Evolutionary conservation across 2,329 filamentous ascomycete genomes (phyloP), one percentile per base, ranked within the genome.

Genomic region (Lojkania enalia): DNA sequence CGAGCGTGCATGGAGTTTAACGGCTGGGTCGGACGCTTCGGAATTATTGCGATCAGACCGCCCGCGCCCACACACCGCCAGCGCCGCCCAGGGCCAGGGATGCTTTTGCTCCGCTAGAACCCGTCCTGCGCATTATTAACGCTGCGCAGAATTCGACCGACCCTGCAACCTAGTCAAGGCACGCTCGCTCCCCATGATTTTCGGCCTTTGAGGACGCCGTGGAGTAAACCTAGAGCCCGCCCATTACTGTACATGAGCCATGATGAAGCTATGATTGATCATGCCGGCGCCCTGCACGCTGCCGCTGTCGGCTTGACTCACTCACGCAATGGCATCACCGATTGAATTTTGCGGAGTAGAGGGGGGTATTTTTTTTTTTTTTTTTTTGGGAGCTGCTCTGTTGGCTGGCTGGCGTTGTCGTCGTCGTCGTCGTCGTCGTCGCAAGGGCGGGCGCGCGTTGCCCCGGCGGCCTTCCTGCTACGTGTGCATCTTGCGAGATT

Each of bases 401-500:
- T n/a, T n/a, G n/a, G n/a, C n/a, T n/a, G n/a, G n/a, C n/a, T n/a
- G n/a, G n/a, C n/a, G n/a, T n/a, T n/a, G n/a, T n/a, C n/a, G n/a
- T n/a, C n/a, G n/a, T n/a, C n/a, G n/a, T n/a, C n/a, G n/a, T n/a
- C n/a, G n/a, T n/a, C n/a, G n/a, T n/a, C n/a, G n/a, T n/a, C n/a
- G n/a, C n/a, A n/a, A n/a, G n/a, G n/a, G n/a, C n/a, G n/a, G 30
- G n/a, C 23, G 23, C 23, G 23, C 7, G 23, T 27, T 7, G 23
- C 7, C n/a, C 23, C n/a, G 23, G 23, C 23, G n/a, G 23, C 23
- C 23, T 27, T 7, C 23, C 7, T 7, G 23, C n/a, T 27, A 33
- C 30, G 30, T 33, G 30, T 16, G 30, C 30, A 33, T n/a, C n/a
- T n/a, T n/a, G n/a, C n/a, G n/a, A n/a, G n/a, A n/a, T 15, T 33